Conservation (phyloP, 2,329 filamentous ascomycete species). For the Fusarium abutilonis region DNA sequence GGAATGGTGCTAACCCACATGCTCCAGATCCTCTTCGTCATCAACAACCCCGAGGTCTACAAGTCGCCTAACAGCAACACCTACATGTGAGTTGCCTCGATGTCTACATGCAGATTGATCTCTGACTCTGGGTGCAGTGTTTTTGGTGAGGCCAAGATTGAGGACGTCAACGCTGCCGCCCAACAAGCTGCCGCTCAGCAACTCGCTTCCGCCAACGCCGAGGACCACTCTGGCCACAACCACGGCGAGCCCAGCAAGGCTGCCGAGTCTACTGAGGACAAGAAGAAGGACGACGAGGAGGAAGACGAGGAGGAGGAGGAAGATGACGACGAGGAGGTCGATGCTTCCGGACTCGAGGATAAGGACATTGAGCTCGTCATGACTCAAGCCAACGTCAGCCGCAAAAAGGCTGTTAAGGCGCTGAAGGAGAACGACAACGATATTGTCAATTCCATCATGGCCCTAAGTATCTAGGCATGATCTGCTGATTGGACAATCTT, state of each 20-base stretch:
- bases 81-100: slow-evolving; percentile 83
- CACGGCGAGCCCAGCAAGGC: slow-evolving; percentile 74
- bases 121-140: slow-evolving; percentile 68
- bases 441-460: slow-evolving; percentile 99
- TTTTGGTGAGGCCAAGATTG: slow-evolving; percentile 99
- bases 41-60: slow-evolving; percentile 99
- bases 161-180: slow-evolving; percentile 98
- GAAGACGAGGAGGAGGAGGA: slow-evolving; percentile 88
- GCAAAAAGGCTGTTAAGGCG: slow-evolving; percentile 99
- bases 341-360: slow-evolving; percentile 92
- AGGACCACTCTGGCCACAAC: slow-evolving; percentile 76
- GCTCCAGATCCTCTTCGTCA: slow-evolving; percentile 94
- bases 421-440: slow-evolving; percentile 99
- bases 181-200: slow-evolving; percentile 96
- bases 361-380: slow-evolving; percentile 99
- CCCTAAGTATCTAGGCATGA: slow-evolving; percentile 77
- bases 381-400: slow-evolving; percentile 94
- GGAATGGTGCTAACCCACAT: slow-evolving; percentile 39
- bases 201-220: slow-evolving; percentile 76
- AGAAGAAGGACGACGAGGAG: slow-evolving; percentile 82
- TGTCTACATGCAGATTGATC: neutral
- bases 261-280: slow-evolving; percentile 69
- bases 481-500: slow-evolving; percentile 36
- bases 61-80: slow-evolving; percentile 99
- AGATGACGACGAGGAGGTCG: slow-evolving; percentile 94